Conservation (phyloP, 306 rosid genomes). For the Citrullus mucosospermus region DNA sequence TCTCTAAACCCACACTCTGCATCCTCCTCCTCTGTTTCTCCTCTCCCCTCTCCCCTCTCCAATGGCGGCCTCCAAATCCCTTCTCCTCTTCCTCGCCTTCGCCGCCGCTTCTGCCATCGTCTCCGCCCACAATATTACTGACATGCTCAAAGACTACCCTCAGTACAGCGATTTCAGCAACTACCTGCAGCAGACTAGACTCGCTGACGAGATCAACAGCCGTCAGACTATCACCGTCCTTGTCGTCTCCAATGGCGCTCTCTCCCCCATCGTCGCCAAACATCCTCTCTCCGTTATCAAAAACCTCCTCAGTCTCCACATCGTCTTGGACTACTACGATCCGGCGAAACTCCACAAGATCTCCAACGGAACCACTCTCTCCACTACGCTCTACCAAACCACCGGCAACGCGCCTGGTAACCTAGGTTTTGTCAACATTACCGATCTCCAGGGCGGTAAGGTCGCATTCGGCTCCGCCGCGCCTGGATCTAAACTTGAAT, state of each 20-base stretch:
- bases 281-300: slow-evolving; percentile 79
- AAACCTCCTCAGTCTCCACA: slow-evolving; percentile 54
- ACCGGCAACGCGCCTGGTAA: slow-evolving; percentile 69
- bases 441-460: slow-evolving; percentile 73
- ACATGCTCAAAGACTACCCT: slow-evolving; percentile 41
- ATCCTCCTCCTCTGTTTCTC: background rate
- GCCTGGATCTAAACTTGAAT: slow-evolving; percentile 80
- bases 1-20: background rate
- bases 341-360: slow-evolving; percentile 59
- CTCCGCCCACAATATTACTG: slow-evolving; percentile 89
- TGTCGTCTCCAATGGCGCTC: slow-evolving; percentile 44
- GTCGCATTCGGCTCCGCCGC: slow-evolving; percentile 85
- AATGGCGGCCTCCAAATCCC: slow-evolving; percentile 25
- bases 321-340: slow-evolving; percentile 83
- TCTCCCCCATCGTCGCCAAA: slow-evolving; percentile 37
- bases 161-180: slow-evolving; percentile 46
- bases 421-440: slow-evolving; percentile 77
- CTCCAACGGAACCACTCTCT: slow-evolving; percentile 57
- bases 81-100: slow-evolving; percentile 14
- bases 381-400: slow-evolving; percentile 84
- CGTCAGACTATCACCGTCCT: slow-evolving; percentile 78
- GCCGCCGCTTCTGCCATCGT: slow-evolving; percentile 12
- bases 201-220: slow-evolving; percentile 79
- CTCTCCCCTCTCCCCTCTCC: background rate
- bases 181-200: slow-evolving; percentile 44